Percentiles rank a stretch among this genome's conserved stretches.
Evolutionary conservation across 257 asterid genomes (phyloP).

Genomic region (Penstemon barbatus): DNA sequence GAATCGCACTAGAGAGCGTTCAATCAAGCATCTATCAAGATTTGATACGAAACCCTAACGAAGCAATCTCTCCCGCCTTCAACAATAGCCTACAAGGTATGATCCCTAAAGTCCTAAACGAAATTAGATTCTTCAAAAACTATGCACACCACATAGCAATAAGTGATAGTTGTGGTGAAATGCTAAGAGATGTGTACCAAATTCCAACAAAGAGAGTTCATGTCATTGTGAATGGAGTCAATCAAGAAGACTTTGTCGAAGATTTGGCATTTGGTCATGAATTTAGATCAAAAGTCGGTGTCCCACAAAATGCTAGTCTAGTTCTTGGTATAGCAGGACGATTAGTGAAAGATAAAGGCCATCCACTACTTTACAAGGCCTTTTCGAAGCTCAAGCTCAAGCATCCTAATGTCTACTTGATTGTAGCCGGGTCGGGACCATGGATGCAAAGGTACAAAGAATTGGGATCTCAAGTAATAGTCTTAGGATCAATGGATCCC

Average conservation of each 20-base stretch:
- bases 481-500: constrained; percentile 72
- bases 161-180: constrained; percentile 90
- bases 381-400: constrained; percentile 54
- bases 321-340: constrained; percentile 93
- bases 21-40: constrained; percentile 84
- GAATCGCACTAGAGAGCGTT: constrained; percentile 85
- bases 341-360: constrained; percentile 90
- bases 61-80: constrained; percentile 54
- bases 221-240: constrained; percentile 82
- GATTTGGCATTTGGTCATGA: constrained; percentile 43
- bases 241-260: constrained; percentile 56
- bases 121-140: constrained; percentile 71
- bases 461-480: constrained; percentile 64
- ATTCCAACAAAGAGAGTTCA: constrained; percentile 72
- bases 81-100: constrained; percentile 54
- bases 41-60: constrained; percentile 46
- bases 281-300: constrained; percentile 60
- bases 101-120: constrained; percentile 76
- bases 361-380: constrained; percentile 74
- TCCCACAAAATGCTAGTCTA: constrained; percentile 64
- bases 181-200: constrained; percentile 85
- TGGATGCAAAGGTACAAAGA: constrained; percentile 75
- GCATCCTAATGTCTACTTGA: constrained; percentile 50
- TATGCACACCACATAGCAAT: constrained; percentile 88
- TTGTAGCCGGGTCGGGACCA: constrained; percentile 96